Percentiles rank a stretch among this genome's conserved stretches.
These are phyloP conservation scores for Kodamaea sp. DNA, from an alignment of 1,139 yeast species.

Conservation along the genomic window DNA sequence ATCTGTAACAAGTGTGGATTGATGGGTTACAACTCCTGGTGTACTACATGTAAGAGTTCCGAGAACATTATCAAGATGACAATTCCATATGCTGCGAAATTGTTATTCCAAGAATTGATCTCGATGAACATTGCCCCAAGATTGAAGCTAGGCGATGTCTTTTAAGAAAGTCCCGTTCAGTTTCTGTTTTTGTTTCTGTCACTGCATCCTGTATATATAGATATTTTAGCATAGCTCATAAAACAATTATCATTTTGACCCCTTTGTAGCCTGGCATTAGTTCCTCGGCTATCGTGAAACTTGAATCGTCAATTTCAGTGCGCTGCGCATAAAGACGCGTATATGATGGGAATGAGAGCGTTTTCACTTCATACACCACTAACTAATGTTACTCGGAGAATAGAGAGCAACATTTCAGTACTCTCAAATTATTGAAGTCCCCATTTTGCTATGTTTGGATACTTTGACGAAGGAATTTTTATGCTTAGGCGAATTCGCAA, in stretches of 20 bases:
- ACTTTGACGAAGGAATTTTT: conserved; percentile 6
- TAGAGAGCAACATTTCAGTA: not conserved
- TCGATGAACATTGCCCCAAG: conserved; percentile 99
- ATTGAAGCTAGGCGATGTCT: conserved; percentile 83
- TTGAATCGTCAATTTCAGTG: too few relatives aligned
- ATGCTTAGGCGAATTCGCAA: conserved; percentile 7
- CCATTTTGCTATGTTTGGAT: not conserved
- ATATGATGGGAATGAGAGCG: too few relatives aligned
- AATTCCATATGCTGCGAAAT: conserved; percentile 96
- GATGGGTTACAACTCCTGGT: conserved; percentile 92
- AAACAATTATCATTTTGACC: too few relatives aligned
- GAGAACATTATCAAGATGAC: conserved; percentile 91
- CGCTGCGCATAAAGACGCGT: too few relatives aligned
- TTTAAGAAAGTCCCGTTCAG: conserved; percentile 40
- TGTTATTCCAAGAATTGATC: conserved; percentile 90
- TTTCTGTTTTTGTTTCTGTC: too few relatives aligned
- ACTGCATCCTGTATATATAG: too few relatives aligned
- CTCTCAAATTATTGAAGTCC: too few relatives aligned
- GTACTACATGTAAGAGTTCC: conserved; percentile 89
- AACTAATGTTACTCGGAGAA: conserved; percentile 1
- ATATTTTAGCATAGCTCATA: too few relatives aligned
- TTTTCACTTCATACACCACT: too few relatives aligned
- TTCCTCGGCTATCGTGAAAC: too few relatives aligned
- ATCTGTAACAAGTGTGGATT: conserved; percentile 98
- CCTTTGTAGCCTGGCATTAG: too few relatives aligned